A percentile compares a stretch with the other conserved stretches of the same genome.
Conservation (phyloP, 75 land plant genomes). For the Adiantum capillusveneris region DNA sequence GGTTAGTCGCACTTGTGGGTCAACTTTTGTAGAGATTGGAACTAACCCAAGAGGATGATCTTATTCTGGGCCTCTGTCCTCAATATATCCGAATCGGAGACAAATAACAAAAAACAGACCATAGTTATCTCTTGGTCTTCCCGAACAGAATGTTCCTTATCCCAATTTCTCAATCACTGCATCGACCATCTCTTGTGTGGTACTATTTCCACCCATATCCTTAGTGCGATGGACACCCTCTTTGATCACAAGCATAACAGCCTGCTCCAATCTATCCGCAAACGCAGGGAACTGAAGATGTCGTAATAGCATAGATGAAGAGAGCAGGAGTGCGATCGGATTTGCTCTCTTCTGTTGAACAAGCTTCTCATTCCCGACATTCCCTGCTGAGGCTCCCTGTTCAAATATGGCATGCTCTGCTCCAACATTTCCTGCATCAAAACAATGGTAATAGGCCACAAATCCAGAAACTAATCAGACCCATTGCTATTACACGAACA, state of each 20-base stretch:
- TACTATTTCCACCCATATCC: constrained; percentile 71
- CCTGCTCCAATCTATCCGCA: constrained; percentile 78
- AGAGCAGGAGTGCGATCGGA: constrained; percentile 79
- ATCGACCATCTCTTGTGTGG: constrained; percentile 75
- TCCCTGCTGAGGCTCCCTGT: constrained; percentile 92
- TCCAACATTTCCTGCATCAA: constrained; percentile 74
- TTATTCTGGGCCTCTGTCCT: too few relatives aligned
- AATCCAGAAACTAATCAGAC: too few relatives aligned
- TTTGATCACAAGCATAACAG: constrained; percentile 61
- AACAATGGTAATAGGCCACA: not conserved
- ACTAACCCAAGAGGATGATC: too few relatives aligned
- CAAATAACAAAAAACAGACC: too few relatives aligned
- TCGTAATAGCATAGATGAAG: constrained; percentile 91
- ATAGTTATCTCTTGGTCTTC: too few relatives aligned
- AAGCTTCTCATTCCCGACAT: constrained; percentile 57
- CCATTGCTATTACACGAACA: too few relatives aligned
- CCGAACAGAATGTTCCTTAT: not conserved
- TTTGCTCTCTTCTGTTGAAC: constrained; percentile 63
- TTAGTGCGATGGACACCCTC: constrained; percentile 75
- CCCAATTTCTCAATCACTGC: constrained; percentile 65
- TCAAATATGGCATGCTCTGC: constrained; percentile 83
- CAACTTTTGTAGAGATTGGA: too few relatives aligned
- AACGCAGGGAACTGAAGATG: constrained; percentile 73
- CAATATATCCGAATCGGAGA: too few relatives aligned
- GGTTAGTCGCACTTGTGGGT: too few relatives aligned